phyloP scores from a whole-genome alignment of 305 asterid species.

The Fraxinus dipetala region DNA sequence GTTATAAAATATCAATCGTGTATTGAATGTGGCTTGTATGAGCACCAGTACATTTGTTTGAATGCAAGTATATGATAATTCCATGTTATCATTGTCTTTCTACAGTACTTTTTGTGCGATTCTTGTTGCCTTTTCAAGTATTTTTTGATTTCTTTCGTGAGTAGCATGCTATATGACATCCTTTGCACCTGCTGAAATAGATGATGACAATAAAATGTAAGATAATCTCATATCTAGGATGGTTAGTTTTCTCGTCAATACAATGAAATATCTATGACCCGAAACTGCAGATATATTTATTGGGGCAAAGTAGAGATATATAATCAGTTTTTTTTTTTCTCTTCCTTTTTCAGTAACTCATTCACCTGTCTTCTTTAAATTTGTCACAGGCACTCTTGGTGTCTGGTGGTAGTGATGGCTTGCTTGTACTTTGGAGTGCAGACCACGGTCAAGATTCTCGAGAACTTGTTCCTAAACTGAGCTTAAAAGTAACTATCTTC shows the following conservation, averaged over 20 bases:
- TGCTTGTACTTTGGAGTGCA: conserved; percentile 94
- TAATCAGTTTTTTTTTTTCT: neutral
- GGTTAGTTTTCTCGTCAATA: neutral
- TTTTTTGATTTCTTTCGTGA: conserved; percentile 4
- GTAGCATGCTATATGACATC: neutral
- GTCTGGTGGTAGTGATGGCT: conserved; percentile 94
- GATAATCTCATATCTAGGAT: neutral
- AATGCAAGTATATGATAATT: conserved; percentile 16
- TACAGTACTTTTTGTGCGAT: neutral
- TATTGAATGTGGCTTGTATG: conserved; percentile 6
- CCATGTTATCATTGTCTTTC: conserved; percentile 10
- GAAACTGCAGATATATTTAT: conserved; percentile 11
- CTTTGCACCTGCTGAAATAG: neutral
- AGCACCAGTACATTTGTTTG: conserved; percentile 11
- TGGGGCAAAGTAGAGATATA: neutral
- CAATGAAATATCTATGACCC: neutral
- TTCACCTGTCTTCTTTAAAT: conserved; percentile 25
- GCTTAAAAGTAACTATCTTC: conserved; percentile 61
- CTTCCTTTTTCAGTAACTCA: neutral
- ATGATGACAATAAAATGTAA: neutral
- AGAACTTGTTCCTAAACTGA: conserved; percentile 93
- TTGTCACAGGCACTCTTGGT: conserved; percentile 75
- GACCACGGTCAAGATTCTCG: conserved; percentile 92
- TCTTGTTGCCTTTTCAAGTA: neutral
- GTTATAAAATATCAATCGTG: conserved; percentile 8